A percentile compares a stretch with the other conserved stretches of the same genome.
Conservation (phyloP, 139 green algal species). For the Micromonas pusilla region DNA sequence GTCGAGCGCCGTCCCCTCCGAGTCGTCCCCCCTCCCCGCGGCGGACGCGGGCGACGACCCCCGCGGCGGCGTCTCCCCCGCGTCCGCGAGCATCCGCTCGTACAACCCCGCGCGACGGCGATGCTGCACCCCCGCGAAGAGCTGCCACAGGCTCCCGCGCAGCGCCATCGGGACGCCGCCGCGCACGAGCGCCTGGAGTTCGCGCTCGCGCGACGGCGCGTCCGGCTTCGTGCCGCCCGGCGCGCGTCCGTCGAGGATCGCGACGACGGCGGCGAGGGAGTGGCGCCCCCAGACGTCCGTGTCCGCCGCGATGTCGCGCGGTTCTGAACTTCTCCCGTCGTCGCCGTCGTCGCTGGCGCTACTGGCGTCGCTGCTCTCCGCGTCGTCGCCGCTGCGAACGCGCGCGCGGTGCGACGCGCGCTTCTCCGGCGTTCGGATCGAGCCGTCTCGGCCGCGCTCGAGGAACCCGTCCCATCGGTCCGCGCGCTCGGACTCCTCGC, state of each 20-base stretch:
- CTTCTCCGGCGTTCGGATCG: no score
- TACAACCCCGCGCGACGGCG: background rate
- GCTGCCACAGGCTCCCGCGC: conserved; percentile 48
- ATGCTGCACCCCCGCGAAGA: conserved; percentile 43
- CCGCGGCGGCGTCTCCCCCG: background rate
- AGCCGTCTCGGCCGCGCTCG: no score
- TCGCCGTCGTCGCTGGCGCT: background rate
- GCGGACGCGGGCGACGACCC: no score
- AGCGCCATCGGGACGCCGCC: conserved; percentile 48
- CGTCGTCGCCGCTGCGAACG: no score
- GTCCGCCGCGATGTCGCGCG: no score
- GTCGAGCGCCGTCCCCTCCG: no score
- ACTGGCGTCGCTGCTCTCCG: background rate
- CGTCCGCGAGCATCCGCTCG: background rate
- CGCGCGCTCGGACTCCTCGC: conserved; percentile 54
- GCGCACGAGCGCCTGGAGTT: conserved; percentile 47
- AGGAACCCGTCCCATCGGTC: conserved; percentile 38
- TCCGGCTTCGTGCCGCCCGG: background rate
- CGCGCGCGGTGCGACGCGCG: no score
- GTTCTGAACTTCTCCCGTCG: background rate
- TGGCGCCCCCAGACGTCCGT: no score
- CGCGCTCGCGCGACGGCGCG: background rate
- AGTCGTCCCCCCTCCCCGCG: no score
- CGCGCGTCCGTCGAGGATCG: background rate
- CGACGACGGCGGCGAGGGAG: conserved; percentile 16